These are phyloP conservation scores for Cytospora piceicola DNA, from an alignment of 2,329 filamentous ascomycete species.

Conservation along the genomic window DNA sequence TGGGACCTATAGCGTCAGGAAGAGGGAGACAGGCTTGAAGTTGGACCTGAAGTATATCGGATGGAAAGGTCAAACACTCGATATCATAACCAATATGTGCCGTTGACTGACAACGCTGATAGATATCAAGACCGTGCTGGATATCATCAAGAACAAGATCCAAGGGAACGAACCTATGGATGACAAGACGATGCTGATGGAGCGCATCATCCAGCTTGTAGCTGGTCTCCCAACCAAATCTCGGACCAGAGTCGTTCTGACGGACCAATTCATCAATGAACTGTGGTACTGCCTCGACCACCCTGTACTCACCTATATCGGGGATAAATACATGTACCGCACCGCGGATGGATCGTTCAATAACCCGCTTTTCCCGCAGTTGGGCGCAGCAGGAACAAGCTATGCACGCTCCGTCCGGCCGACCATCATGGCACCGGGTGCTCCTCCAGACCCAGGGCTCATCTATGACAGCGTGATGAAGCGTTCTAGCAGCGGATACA, in stretches of 20 bases:
- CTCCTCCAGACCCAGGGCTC: slow-evolving; percentile 67
- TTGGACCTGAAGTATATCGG: slow-evolving; percentile 62
- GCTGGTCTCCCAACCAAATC: slow-evolving; percentile 66
- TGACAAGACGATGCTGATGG: slow-evolving; percentile 80
- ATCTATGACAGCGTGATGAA: slow-evolving; percentile 68
- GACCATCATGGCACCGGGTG: slow-evolving; percentile 61
- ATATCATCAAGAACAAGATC: slow-evolving; percentile 64
- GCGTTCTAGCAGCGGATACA: slow-evolving; percentile 48
- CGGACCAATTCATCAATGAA: slow-evolving; percentile 68
- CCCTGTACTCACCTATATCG: slow-evolving; percentile 68
- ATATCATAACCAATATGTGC: neutral
- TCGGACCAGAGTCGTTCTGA: slow-evolving; percentile 63
- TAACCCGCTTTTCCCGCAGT: slow-evolving; percentile 66
- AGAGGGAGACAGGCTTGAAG: slow-evolving; percentile 55
- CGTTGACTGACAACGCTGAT: slow-evolving; percentile 33
- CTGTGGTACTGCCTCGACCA: slow-evolving; percentile 76
- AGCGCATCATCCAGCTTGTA: slow-evolving; percentile 72
- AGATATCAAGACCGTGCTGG: slow-evolving; percentile 66
- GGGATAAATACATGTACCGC: slow-evolving; percentile 66
- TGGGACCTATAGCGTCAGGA: slow-evolving; percentile 58
- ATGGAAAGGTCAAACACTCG: slow-evolving; percentile 43
- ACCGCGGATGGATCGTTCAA: slow-evolving; percentile 73
- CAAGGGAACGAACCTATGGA: slow-evolving; percentile 67
- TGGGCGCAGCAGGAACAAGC: slow-evolving; percentile 69
- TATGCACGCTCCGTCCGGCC: slow-evolving; percentile 70